Evolutionary conservation across 1,139 yeast species (phyloP).

Genomic region (Lodderomyces parapsilosis): DNA sequence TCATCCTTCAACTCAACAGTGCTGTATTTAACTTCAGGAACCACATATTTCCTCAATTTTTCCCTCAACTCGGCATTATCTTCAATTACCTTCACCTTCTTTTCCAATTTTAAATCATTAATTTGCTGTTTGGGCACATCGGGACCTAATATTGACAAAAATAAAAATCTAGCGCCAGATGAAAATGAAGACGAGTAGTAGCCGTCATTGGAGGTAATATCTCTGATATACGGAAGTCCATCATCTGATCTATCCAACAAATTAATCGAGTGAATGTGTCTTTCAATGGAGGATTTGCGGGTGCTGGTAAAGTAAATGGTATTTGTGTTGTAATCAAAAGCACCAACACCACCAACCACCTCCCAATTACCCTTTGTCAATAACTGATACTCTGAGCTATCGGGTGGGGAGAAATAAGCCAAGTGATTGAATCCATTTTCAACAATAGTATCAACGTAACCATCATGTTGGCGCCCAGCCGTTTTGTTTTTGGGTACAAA

Average conservation of each 20-base stretch:
- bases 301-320: slow-evolving; percentile 50
- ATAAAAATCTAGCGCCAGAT: slow-evolving; percentile 60
- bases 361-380: slow-evolving; percentile 57
- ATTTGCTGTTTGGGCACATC: slow-evolving; percentile 63
- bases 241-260: slow-evolving; percentile 28
- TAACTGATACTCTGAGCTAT: slow-evolving; percentile 36
- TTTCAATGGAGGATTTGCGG: slow-evolving; percentile 49
- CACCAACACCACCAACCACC: slow-evolving; percentile 47
- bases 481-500: slow-evolving; percentile 62
- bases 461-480: slow-evolving; percentile 43
- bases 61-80: slow-evolving; percentile 44
- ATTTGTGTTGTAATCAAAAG: slow-evolving; percentile 43
- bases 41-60: slow-evolving; percentile 38
- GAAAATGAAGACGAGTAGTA: slow-evolving; percentile 71
- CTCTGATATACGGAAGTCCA: slow-evolving; percentile 34
- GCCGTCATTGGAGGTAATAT: slow-evolving; percentile 60
- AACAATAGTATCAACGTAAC: slow-evolving; percentile 55
- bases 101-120: slow-evolving; percentile 47
- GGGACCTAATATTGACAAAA: slow-evolving; percentile 66
- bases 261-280: slow-evolving; percentile 51
- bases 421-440: slow-evolving; percentile 55
- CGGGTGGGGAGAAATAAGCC: slow-evolving; percentile 57
- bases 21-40: slow-evolving; percentile 49
- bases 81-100: slow-evolving; percentile 42
- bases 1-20: slow-evolving; percentile 50